Evolutionary conservation across 225 moss, liverwort and hornwort genomes (phyloP).

Genomic region (Physcomitrium patens): DNA sequence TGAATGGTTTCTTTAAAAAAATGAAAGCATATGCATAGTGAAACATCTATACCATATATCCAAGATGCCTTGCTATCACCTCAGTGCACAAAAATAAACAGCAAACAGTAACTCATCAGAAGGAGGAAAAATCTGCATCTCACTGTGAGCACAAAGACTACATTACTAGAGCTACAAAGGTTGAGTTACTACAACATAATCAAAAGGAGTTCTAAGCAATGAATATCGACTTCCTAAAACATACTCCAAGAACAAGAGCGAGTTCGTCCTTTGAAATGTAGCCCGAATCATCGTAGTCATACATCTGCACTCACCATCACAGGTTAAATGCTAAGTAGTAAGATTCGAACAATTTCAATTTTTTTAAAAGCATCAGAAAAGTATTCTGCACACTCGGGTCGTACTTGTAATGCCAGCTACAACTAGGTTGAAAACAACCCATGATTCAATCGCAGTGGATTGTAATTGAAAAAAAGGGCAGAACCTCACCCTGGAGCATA

Average conservation of each 20-base stretch:
- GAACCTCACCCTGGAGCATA: conserved; percentile 77
- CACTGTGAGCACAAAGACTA: too few species aligned
- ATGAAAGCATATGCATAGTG: too few species aligned
- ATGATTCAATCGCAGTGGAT: not conserved
- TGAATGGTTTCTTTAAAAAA: too few species aligned
- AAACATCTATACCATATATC: too few species aligned
- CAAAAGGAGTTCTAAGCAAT: too few species aligned
- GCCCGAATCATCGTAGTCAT: conserved; percentile 77
- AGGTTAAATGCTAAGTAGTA: not conserved
- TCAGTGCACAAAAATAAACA: too few species aligned
- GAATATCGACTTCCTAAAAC: not conserved
- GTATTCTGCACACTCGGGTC: not conserved
- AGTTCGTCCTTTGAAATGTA: conserved; percentile 83
- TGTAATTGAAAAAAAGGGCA: not conserved
- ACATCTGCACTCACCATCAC: conserved; percentile 54
- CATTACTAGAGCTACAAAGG: too few species aligned
- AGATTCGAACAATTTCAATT: not conserved
- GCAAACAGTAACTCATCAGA: too few species aligned
- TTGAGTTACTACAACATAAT: too few species aligned
- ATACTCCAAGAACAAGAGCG: conserved; percentile 80
- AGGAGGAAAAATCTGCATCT: too few species aligned
- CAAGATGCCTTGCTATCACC: too few species aligned
- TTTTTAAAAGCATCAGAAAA: not conserved
- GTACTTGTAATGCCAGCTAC: not conserved
- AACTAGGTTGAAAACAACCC: not conserved